Percentiles rank a stretch among this genome's conserved stretches.
Conservation (phyloP, 805 yeast genomes). For the Yamadazyma sp. region DNA sequence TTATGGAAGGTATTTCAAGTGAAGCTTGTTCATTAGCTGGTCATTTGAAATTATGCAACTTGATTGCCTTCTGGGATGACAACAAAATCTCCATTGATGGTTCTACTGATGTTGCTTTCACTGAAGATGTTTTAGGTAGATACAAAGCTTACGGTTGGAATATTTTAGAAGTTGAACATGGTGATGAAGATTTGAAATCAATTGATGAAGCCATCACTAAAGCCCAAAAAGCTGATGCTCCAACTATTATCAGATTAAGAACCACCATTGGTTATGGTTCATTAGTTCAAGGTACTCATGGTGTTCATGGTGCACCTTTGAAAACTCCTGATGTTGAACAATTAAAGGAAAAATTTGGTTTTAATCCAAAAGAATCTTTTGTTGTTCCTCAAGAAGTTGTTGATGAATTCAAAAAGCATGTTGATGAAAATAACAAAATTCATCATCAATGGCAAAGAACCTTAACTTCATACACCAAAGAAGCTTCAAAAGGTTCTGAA, state of each 20-base stretch:
- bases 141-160: conserved; percentile 95
- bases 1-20: conserved; percentile 95
- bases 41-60: conserved; percentile 86
- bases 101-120: conserved; percentile 81
- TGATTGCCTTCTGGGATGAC: conserved; percentile 95
- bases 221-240: conserved; percentile 78
- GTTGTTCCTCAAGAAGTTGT: conserved; percentile 80
- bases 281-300: conserved; percentile 73
- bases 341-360: conserved; percentile 79
- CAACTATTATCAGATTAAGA: conserved; percentile 82
- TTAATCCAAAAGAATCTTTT: conserved; percentile 80
- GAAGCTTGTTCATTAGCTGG: conserved; percentile 96
- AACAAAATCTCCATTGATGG: conserved; percentile 97
- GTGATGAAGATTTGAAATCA: conserved; percentile 72
- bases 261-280: conserved; percentile 97
- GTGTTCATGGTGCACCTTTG: conserved; percentile 95
- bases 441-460: conserved; percentile 74
- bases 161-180: conserved; percentile 69
- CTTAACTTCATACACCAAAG: conserved; percentile 53
- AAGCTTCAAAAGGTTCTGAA: conserved; percentile 75
- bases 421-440: conserved; percentile 59
- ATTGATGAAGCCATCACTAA: conserved; percentile 71
- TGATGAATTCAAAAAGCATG: conserved; percentile 58
- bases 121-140: conserved; percentile 85
- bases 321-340: conserved; percentile 89